Evolutionary conservation across 1,139 yeast genomes (phyloP), one percentile per base, ranked within the genome.

Genomic region (Geotrichum restrictum): DNA sequence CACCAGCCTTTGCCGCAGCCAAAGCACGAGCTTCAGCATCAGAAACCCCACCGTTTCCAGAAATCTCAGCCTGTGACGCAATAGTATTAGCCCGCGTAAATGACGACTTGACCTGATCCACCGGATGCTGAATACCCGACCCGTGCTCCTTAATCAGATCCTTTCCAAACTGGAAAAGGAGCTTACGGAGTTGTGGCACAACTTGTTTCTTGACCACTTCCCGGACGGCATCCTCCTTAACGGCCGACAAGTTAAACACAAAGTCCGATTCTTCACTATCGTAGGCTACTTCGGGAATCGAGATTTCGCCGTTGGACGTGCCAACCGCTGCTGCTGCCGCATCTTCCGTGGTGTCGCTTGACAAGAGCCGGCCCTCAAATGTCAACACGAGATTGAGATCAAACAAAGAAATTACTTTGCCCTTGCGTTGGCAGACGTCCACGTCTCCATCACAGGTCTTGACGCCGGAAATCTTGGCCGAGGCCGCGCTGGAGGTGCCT

Each of bases 391-490:
- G 61, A 58, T 82, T 79, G 67, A 94, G 73, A 65, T 93, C 98
- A 69, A 88, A 93, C 56, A 93, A 74, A 2, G 96, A 87, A 62
- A 93, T 91, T 40, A 93, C 95, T 68, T 93, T 91, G 18, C 99
- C 98, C 71, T 94, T 93, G 62, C 98, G 82, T 73, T 93, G 98
- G 58, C 88, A 85, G 33, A 93, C 98, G 66, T 89, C 98, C 57
- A 89, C 95, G 62, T 93, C 99, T 48, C 99, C 99, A 61, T 87
- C 95, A 33, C 91, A 78, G 6, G 86, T 77, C 18, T 88, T 81
- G 13, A 89, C 76, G 14, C 75, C 68, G 31, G 75, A 68, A 46
- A 91, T 75, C 42, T 68, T 66, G 11, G 76, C 82, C 2, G 67
- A 61, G 36, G 71, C 67, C 13, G 63, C 73, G 18, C 68, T 70